Evolutionary conservation across 1,284 basidiomycete species (phyloP).

Genomic region (Salmacisia buchloeana): DNA sequence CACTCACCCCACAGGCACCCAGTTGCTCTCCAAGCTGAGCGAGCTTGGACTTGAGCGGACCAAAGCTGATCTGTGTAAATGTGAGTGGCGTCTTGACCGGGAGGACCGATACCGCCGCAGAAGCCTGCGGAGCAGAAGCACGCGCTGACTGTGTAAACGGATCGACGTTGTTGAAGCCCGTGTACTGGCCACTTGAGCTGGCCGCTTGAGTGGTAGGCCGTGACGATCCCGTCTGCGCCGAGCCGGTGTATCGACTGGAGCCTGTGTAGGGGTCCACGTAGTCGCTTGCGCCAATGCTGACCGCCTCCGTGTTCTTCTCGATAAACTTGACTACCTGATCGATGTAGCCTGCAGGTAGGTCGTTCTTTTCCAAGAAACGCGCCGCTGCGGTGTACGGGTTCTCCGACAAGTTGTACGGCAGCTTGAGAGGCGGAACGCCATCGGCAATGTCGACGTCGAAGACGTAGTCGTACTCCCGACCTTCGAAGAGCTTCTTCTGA

Average conservation of each 20-base stretch:
- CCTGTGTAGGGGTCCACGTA: constrained; percentile 91
- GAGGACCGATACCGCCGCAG: constrained; percentile 37
- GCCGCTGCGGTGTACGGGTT: constrained; percentile 88
- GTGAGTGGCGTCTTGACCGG: constrained; percentile 57
- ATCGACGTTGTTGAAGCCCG: constrained; percentile 52
- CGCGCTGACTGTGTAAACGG: constrained; percentile 31
- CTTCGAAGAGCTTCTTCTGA: constrained; percentile 75
- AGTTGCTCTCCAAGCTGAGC: constrained; percentile 58
- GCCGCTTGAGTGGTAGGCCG: constrained; percentile 47
- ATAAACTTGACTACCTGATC: constrained; percentile 93
- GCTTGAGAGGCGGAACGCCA: constrained; percentile 82
- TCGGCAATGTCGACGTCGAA: constrained; percentile 96
- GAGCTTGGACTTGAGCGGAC: constrained; percentile 76
- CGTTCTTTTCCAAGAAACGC: constrained; percentile 75
- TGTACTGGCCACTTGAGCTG: constrained; percentile 46
- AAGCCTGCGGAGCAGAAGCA: constrained; percentile 7
- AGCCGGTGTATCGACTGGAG: constrained; percentile 59
- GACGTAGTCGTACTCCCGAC: constrained; percentile 95
- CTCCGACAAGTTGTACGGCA: constrained; percentile 79
- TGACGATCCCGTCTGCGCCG: constrained; percentile 27
- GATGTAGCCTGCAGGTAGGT: constrained; percentile 73
- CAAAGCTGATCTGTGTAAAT: constrained; percentile 84
- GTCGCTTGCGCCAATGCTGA: constrained; percentile 62
- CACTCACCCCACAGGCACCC: neutral
- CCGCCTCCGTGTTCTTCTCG: constrained; percentile 72